Percentiles rank a stretch among this genome's conserved stretches.
phyloP scores from a whole-genome alignment of 495 filamentous ascomycete genomes.

The Cercophora sp. region DNA sequence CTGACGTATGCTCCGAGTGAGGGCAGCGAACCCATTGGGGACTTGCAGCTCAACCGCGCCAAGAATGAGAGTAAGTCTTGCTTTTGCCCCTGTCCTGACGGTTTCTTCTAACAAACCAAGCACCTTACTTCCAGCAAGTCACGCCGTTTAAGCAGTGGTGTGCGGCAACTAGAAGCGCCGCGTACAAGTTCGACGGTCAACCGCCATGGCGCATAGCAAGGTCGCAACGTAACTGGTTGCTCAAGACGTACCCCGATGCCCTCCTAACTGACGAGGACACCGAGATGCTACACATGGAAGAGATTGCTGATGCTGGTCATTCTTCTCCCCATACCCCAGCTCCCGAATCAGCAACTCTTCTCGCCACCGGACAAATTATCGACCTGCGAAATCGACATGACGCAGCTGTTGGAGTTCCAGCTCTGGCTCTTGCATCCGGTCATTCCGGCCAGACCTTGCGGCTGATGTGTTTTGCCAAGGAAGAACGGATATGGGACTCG shows the following conservation, averaged over 20 bases:
- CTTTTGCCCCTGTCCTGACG: neutral
- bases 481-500: constrained; percentile 45
- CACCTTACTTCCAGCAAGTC: constrained; percentile 38
- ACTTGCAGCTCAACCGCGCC: constrained; percentile 18
- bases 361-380: constrained; percentile 36
- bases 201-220: neutral
- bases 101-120: constrained; percentile 26
- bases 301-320: constrained; percentile 10
- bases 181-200: neutral
- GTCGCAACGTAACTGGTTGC: constrained; percentile 35
- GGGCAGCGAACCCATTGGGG: constrained; percentile 13
- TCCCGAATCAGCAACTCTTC: constrained; percentile 19
- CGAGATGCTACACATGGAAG: constrained; percentile 26
- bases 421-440: constrained; percentile 49
- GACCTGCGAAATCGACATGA: constrained; percentile 22
- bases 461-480: constrained; percentile 38
- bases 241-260: constrained; percentile 36
- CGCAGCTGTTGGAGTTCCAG: constrained; percentile 18
- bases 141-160: constrained; percentile 35
- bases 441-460: constrained; percentile 49
- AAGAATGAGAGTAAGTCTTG: constrained; percentile 20
- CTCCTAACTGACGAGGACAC: constrained; percentile 28
- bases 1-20: constrained; percentile 22
- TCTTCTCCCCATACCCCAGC: neutral
- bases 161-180: constrained; percentile 11